phyloP scores from a whole-genome alignment of 164 flowering plant genomes.

The Amborella trichopoda region DNA sequence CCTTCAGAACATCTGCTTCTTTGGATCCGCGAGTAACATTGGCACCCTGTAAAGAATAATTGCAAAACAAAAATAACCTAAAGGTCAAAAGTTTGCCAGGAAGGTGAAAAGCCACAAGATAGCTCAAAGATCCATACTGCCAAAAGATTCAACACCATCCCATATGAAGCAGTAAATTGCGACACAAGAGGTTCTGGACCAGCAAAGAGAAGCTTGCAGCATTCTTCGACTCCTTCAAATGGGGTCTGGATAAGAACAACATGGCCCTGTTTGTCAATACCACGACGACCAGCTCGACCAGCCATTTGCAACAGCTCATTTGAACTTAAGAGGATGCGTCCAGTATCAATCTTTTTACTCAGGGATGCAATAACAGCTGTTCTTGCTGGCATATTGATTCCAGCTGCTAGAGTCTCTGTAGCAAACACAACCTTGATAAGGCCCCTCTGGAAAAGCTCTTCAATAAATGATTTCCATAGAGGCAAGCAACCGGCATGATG shows the following conservation, averaged over 20 bases:
- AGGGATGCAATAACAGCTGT: conserved; percentile 86
- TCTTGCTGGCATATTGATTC: conserved; percentile 98
- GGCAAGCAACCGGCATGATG: conserved; percentile 98
- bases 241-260: conserved; percentile 86
- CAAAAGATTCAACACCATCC: conserved; percentile 96
- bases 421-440: conserved; percentile 92
- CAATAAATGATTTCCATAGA: conserved; percentile 90
- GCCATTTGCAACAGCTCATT: conserved; percentile 97
- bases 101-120: neutral
- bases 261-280: conserved; percentile 80
- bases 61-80: neutral
- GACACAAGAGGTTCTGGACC: conserved; percentile 90
- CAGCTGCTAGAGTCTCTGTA: conserved; percentile 98
- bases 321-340: conserved; percentile 53
- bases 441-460: conserved; percentile 78
- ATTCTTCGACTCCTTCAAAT: conserved; percentile 86
- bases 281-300: conserved; percentile 98
- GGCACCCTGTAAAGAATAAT: conserved; percentile 36
- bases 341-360: conserved; percentile 60
- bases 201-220: conserved; percentile 87
- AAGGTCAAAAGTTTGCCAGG: neutral
- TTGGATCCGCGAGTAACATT: conserved; percentile 46
- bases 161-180: conserved; percentile 95
- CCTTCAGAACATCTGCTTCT: conserved; percentile 30
- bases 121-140: conserved; percentile 29